phyloP scores from a whole-genome alignment of 2,329 filamentous ascomycete species.

The Helotiales sp. region DNA sequence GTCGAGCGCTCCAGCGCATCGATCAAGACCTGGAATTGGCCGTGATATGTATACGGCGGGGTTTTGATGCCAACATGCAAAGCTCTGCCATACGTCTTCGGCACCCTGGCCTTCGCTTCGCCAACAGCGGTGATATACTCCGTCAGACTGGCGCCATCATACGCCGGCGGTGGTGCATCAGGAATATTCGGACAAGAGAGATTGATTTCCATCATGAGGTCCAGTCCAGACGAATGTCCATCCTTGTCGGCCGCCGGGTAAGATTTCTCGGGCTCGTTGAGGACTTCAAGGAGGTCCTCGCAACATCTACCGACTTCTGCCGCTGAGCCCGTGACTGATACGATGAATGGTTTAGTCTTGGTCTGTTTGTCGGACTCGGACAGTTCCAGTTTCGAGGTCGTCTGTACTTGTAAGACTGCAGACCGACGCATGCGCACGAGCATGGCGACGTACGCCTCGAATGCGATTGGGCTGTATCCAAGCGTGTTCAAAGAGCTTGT shows the following conservation, averaged over 20 bases:
- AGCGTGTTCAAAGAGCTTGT: slow-evolving; percentile 69
- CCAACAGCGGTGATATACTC: slow-evolving; percentile 55
- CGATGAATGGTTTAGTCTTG: slow-evolving; percentile 62
- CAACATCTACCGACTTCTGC: slow-evolving; percentile 64
- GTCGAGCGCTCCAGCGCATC: slow-evolving; percentile 50
- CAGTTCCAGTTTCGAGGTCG: too few relatives aligned
- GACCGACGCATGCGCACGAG: slow-evolving; percentile 52
- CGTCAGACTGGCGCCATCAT: slow-evolving; percentile 56
- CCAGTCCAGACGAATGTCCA: slow-evolving; percentile 30
- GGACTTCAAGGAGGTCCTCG: slow-evolving; percentile 44
- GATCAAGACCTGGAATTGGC: slow-evolving; percentile 65
- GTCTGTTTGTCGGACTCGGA: neutral
- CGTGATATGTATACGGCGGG: slow-evolving; percentile 75
- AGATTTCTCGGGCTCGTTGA: slow-evolving; percentile 20
- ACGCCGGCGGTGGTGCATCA: slow-evolving; percentile 71
- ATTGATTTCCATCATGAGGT: slow-evolving; percentile 71
- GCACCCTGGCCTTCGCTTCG: neutral
- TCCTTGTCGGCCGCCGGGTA: slow-evolving; percentile 37
- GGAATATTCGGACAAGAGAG: slow-evolving; percentile 80
- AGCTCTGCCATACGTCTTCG: neutral
- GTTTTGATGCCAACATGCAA: slow-evolving; percentile 68
- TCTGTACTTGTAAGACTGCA: neutral
- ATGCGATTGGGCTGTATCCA: slow-evolving; percentile 71
- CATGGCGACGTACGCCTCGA: slow-evolving; percentile 63
- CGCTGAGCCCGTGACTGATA: slow-evolving; percentile 72